Evolutionary conservation across 192 early-diverging fungal genomes (phyloP).

Genomic region (Backusella tuberculispora): DNA sequence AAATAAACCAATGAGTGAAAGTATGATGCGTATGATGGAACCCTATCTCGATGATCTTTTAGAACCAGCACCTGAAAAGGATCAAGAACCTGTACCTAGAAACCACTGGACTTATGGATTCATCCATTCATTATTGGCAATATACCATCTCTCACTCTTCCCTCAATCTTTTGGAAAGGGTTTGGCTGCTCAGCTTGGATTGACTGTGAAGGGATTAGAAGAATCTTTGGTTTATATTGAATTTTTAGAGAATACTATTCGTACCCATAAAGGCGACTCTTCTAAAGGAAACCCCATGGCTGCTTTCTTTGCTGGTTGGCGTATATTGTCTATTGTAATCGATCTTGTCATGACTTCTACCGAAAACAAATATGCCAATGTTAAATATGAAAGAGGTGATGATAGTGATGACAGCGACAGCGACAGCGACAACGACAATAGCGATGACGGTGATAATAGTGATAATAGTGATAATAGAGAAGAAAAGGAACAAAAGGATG

Average conservation of each 20-base stretch:
- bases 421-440: neutral
- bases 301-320: conserved; percentile 42
- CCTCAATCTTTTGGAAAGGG: conserved; percentile 38
- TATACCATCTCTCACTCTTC: conserved; percentile 37
- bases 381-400: neutral
- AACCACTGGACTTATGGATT: conserved; percentile 43
- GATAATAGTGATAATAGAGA: neutral
- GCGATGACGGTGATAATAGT: neutral
- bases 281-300: conserved; percentile 32
- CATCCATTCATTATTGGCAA: conserved; percentile 33
- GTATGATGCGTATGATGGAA: conserved; percentile 40
- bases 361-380: conserved; percentile 25
- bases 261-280: conserved; percentile 1
- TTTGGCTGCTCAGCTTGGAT: conserved; percentile 23
- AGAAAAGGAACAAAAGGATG: neutral
- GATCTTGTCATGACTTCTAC: conserved; percentile 32
- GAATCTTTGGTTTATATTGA: conserved; percentile 38
- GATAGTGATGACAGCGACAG: neutral
- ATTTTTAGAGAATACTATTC: conserved; percentile 27
- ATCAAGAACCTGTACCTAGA: conserved; percentile 20
- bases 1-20: conserved; percentile 8
- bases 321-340: conserved; percentile 26
- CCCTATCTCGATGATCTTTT: conserved; percentile 32
- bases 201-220: conserved; percentile 30
- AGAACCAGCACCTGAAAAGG: conserved; percentile 20